These are phyloP conservation scores for Draba incana DNA, from an alignment of 345 rosid species.

Conservation along the genomic window DNA sequence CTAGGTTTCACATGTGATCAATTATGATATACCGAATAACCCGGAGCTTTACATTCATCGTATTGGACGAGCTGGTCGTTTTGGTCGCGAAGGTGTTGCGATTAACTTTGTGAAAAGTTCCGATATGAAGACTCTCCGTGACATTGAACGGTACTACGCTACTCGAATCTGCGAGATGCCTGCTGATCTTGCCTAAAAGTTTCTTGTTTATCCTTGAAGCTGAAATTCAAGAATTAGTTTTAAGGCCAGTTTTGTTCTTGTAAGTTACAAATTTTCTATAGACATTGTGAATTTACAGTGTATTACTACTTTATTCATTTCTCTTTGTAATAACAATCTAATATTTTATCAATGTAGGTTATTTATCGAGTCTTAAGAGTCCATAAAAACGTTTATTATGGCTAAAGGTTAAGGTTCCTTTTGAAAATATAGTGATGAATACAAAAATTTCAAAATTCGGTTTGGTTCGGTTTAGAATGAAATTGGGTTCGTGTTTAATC, in stretches of 20 bases:
- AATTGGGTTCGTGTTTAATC: conserved; percentile 8
- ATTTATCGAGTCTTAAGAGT: neutral
- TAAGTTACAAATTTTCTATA: neutral
- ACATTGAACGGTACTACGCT: conserved; percentile 77
- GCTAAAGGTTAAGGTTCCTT: too few species aligned
- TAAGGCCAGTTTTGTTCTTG: conserved; percentile 24
- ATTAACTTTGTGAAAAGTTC: conserved; percentile 84
- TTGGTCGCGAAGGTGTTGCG: conserved; percentile 96
- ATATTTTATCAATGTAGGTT: neutral
- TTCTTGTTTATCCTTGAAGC: conserved; percentile 1
- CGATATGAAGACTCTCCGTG: conserved; percentile 76
- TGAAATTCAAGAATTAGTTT: conserved; percentile 7
- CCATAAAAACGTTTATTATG: too few species aligned
- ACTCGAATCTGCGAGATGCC: conserved; percentile 91
- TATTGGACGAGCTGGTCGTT: conserved; percentile 95
- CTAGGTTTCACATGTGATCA: conserved; percentile 91
- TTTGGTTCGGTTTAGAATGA: neutral
- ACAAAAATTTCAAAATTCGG: neutral
- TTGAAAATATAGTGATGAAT: too few species aligned
- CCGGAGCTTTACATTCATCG: conserved; percentile 97
- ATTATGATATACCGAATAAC: conserved; percentile 90
- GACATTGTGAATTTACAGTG: too few species aligned
- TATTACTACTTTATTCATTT: neutral
- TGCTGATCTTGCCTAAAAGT: conserved; percentile 61
- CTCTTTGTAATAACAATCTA: neutral